Evolutionary conservation across 129 eudicot species (phyloP).

Genomic region (Deinandra increscens): DNA sequence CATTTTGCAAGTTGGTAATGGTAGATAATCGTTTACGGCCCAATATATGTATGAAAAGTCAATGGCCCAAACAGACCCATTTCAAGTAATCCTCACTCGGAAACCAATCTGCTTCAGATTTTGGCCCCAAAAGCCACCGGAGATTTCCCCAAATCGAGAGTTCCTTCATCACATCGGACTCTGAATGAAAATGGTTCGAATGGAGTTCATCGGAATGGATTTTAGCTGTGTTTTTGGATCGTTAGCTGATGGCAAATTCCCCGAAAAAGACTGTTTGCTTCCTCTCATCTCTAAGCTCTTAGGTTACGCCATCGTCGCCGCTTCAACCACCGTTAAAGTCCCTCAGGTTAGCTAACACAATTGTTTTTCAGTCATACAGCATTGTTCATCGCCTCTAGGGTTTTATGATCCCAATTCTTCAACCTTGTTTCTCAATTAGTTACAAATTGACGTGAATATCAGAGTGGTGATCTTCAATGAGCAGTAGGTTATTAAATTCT

Average conservation of each 20-base stretch:
- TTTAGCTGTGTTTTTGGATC: constrained; percentile 72
- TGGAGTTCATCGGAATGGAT: constrained; percentile 85
- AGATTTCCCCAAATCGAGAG: constrained; percentile 24
- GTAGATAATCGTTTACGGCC: background rate
- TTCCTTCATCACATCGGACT: background rate
- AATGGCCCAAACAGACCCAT: constrained; percentile 19
- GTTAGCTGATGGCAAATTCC: constrained; percentile 54
- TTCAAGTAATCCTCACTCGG: background rate
- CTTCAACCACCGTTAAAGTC: constrained; percentile 91
- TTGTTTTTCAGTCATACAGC: background rate
- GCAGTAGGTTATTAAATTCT: too few species aligned
- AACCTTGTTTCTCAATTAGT: background rate
- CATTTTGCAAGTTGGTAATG: too few species aligned
- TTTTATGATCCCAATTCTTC: constrained; percentile 16
- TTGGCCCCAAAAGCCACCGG: constrained; percentile 18
- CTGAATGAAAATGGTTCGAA: constrained; percentile 46
- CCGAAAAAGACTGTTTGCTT: constrained; percentile 78
- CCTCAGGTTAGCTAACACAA: constrained; percentile 58
- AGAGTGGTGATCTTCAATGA: background rate
- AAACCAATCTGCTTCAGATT: constrained; percentile 3
- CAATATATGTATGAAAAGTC: background rate
- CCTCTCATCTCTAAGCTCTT: constrained; percentile 85
- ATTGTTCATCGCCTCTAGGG: constrained; percentile 3
- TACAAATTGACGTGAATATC: constrained; percentile 3
- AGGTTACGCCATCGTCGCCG: constrained; percentile 90